Percentiles rank a stretch among this genome's conserved stretches.
These are phyloP conservation scores for Tetrapyrgos nigripes DNA, from an alignment of 1,284 basidiomycete genomes.

Conservation along the genomic window DNA sequence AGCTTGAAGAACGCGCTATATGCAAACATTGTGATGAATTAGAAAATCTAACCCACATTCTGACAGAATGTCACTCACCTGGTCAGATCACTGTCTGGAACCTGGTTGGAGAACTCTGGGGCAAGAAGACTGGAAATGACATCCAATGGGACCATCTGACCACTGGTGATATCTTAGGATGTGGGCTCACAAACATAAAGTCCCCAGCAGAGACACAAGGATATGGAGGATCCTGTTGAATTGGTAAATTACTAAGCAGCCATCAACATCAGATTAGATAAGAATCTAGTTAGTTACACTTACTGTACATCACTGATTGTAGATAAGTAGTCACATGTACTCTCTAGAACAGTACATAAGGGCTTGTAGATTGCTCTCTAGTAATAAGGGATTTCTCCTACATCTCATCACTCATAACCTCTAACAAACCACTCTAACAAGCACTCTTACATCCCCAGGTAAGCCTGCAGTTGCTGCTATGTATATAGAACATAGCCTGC, in stretches of 20 bases:
- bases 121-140: background rate
- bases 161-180: conserved; percentile 14
- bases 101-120: conserved; percentile 18
- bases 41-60: conserved; percentile 37
- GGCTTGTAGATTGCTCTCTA: background rate
- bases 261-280: no score
- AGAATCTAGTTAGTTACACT: no score
- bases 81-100: conserved; percentile 28
- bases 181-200: conserved; percentile 11
- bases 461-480: no score
- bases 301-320: no score
- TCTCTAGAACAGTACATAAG: background rate
- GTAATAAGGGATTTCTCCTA: no score
- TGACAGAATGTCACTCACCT: conserved; percentile 25
- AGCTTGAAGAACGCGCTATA: conserved; percentile 15
- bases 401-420: no score
- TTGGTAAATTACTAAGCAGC: no score
- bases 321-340: conserved; percentile 4
- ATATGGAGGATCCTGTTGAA: conserved; percentile 26
- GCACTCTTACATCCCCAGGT: no score
- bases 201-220: background rate
- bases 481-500: conserved; percentile 9
- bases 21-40: conserved; percentile 25
- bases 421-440: no score
- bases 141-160: background rate